These are phyloP conservation scores for Trapa incisa DNA, from an alignment of 345 rosid genomes.

Conservation along the genomic window DNA sequence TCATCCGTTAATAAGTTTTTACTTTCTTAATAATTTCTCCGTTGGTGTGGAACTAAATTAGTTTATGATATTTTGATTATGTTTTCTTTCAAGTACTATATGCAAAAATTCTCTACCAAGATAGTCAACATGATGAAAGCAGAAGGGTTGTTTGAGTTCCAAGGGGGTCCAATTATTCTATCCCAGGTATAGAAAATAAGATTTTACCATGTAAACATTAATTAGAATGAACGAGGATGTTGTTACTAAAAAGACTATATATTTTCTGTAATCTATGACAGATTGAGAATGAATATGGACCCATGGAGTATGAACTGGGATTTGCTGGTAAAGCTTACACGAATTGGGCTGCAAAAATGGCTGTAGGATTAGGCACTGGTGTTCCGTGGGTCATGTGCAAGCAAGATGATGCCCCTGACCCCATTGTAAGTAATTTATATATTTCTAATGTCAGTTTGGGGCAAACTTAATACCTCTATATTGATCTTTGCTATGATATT, in stretches of 20 bases:
- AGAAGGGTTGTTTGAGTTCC: constrained; percentile 67
- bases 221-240: no score
- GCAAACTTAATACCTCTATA: neutral
- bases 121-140: constrained; percentile 97
- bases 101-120: constrained; percentile 82
- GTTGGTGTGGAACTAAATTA: neutral
- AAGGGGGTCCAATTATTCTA: constrained; percentile 94
- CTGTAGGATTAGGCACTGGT: constrained; percentile 85
- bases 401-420: constrained; percentile 98
- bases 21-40: constrained; percentile 3
- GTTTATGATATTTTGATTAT: neutral
- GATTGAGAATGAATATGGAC: constrained; percentile 99
- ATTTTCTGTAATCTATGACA: constrained; percentile 13
- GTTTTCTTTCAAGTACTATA: constrained; percentile 42
- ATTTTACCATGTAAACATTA: neutral
- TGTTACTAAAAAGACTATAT: neutral
- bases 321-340: constrained; percentile 57
- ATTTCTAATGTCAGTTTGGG: neutral
- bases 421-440: constrained; percentile 42
- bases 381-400: constrained; percentile 99
- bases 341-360: constrained; percentile 94
- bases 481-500: neutral
- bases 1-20: constrained; percentile 12
- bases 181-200: constrained; percentile 57
- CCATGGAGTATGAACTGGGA: constrained; percentile 76